Evolutionary conservation across 345 rosid species (phyloP).

Genomic region (Eutrema japonicum): DNA sequence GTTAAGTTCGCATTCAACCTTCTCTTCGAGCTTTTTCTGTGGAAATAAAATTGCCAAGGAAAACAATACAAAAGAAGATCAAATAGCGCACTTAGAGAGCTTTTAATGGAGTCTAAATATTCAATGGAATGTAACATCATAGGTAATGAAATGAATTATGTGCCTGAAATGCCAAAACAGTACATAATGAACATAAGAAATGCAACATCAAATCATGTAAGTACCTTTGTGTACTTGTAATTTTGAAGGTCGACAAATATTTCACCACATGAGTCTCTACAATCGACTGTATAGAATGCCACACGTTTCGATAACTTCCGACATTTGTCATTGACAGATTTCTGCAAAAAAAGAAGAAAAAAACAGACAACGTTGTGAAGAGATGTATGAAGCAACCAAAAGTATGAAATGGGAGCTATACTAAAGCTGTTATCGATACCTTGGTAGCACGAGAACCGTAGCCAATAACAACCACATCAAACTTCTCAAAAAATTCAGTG

Average conservation of each 20-base stretch:
- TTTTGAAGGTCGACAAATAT: constrained; percentile 84
- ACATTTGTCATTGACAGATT: constrained; percentile 76
- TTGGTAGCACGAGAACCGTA: constrained; percentile 64
- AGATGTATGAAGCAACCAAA: constrained; percentile 13
- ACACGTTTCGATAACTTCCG: constrained; percentile 68
- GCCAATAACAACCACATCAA: constrained; percentile 77
- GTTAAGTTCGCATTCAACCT: constrained; percentile 57
- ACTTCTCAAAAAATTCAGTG: constrained; percentile 66
- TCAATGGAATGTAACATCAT: not conserved
- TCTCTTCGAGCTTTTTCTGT: constrained; percentile 75
- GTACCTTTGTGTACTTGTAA: constrained; percentile 65
- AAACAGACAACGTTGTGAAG: not conserved
- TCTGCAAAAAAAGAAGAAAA: constrained; percentile 49
- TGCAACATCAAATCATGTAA: not conserved
- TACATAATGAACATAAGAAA: not conserved
- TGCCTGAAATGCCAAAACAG: not conserved
- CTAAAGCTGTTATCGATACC: constrained; percentile 44
- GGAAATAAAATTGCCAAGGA: constrained; percentile 26
- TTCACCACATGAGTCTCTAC: constrained; percentile 87
- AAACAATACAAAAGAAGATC: not conserved
- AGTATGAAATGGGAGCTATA: not conserved
- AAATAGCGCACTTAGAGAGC: not conserved
- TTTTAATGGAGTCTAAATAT: not conserved
- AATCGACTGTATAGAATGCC: constrained; percentile 83
- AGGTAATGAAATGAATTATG: not conserved